These are phyloP conservation scores for Gomphus bonarii DNA, from an alignment of 1,284 basidiomycete species.

Conservation along the genomic window DNA sequence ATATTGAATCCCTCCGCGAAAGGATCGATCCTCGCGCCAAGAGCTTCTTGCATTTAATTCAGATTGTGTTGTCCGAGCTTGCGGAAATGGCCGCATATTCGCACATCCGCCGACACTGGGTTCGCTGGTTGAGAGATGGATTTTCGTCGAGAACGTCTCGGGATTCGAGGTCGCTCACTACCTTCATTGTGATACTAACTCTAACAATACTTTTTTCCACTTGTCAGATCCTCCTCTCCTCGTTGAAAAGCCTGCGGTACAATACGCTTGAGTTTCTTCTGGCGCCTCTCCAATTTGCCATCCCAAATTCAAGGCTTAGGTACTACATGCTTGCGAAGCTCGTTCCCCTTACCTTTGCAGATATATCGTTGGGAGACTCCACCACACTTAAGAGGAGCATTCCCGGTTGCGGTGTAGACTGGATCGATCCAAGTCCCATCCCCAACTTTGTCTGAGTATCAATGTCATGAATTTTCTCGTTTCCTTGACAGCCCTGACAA, in stretches of 20 bases:
- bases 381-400: slow-evolving; percentile 21
- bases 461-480: background rate
- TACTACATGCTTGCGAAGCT: slow-evolving; percentile 56
- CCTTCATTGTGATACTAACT: slow-evolving; percentile 9
- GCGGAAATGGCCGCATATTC: slow-evolving; percentile 35
- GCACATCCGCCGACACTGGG: too few species aligned
- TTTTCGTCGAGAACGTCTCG: slow-evolving; percentile 70
- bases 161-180: slow-evolving; percentile 57
- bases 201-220: slow-evolving; percentile 37
- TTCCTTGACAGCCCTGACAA: background rate
- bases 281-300: slow-evolving; percentile 64
- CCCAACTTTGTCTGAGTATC: background rate
- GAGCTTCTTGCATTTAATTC: slow-evolving; percentile 61
- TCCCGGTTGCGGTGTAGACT: slow-evolving; percentile 33
- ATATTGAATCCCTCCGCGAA: slow-evolving; percentile 61
- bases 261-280: slow-evolving; percentile 49
- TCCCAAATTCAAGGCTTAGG: slow-evolving; percentile 68
- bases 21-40: slow-evolving; percentile 61
- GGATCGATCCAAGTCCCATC: slow-evolving; percentile 29
- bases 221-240: slow-evolving; percentile 38
- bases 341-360: background rate
- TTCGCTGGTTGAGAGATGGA: too few species aligned
- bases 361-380: background rate
- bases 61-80: slow-evolving; percentile 53
- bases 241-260: slow-evolving; percentile 44